Evolutionary conservation across 2,329 filamentous ascomycete species (phyloP).

Genomic region (Decorospora gaudefroyi): DNA sequence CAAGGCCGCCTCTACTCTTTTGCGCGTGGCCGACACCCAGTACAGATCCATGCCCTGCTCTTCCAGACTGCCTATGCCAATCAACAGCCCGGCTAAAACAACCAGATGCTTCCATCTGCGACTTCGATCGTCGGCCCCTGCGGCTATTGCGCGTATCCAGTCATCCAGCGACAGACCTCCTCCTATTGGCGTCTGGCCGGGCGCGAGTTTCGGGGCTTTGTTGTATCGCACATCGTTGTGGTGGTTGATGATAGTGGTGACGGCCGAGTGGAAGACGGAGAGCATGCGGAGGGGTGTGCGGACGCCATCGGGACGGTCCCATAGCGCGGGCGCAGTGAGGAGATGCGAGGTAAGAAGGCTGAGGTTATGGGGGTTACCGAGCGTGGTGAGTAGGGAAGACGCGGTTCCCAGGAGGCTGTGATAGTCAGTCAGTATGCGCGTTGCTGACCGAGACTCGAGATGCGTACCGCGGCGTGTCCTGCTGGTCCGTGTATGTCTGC

Average conservation of each 20-base stretch:
- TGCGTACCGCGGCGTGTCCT: slow-evolving; percentile 63
- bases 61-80: slow-evolving; percentile 65
- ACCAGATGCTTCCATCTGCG: slow-evolving; percentile 81
- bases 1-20: slow-evolving; percentile 72
- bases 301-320: slow-evolving; percentile 65
- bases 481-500: slow-evolving; percentile 61
- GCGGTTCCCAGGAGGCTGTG: slow-evolving; percentile 64
- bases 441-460: slow-evolving; percentile 9
- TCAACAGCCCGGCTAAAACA: slow-evolving; percentile 75
- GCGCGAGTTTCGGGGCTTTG: slow-evolving; percentile 33
- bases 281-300: slow-evolving; percentile 68
- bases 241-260: slow-evolving; percentile 59
- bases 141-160: slow-evolving; percentile 63
- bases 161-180: slow-evolving; percentile 59
- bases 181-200: slow-evolving; percentile 39
- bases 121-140: slow-evolving; percentile 64
- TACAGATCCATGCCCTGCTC: slow-evolving; percentile 59
- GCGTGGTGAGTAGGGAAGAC: slow-evolving; percentile 67
- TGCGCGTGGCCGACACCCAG: slow-evolving; percentile 65
- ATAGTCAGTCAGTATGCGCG: slow-evolving; percentile 32
- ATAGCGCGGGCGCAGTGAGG: slow-evolving; percentile 72
- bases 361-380: slow-evolving; percentile 76
- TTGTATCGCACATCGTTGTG: slow-evolving; percentile 44
- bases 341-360: slow-evolving; percentile 73
- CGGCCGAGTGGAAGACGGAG: slow-evolving; percentile 72